phyloP scores from a whole-genome alignment of 352 stramenopile genomes.

The Pythium monospermum region DNA sequence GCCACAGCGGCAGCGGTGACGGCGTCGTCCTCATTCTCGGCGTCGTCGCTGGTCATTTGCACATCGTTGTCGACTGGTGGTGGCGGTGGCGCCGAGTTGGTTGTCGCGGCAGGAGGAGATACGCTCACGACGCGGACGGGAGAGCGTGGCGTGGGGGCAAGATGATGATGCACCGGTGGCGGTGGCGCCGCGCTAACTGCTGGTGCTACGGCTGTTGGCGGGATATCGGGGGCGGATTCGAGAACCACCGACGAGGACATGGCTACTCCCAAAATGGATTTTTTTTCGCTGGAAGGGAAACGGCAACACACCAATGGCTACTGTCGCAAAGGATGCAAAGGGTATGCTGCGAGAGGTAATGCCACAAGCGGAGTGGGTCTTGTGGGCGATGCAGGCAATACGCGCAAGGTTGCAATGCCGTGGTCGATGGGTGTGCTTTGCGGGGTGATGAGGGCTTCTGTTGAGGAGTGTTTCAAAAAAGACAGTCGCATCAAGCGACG shows the following conservation, averaged over 20 bases:
- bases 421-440: background rate
- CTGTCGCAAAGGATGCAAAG: background rate
- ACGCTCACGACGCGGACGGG: background rate
- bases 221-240: background rate
- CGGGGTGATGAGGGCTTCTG: slow-evolving; percentile 9
- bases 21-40: background rate
- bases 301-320: too few relatives aligned
- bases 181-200: background rate
- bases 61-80: slow-evolving; percentile 4
- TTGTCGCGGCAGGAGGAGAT: background rate
- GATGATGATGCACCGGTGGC: background rate
- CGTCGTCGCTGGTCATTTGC: slow-evolving; percentile 6
- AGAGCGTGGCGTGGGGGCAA: background rate
- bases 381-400: background rate
- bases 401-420: background rate
- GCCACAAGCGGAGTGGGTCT: background rate
- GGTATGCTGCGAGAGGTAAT: background rate
- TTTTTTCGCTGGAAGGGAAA: background rate
- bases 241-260: slow-evolving; percentile 15
- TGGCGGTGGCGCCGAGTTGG: background rate
- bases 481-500: slow-evolving; percentile 15
- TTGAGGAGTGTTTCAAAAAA: slow-evolving; percentile 23
- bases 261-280: slow-evolving; percentile 2
- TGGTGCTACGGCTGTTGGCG: background rate
- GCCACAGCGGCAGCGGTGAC: background rate